These are phyloP conservation scores for Phytophthora vignae DNA, from an alignment of 352 stramenopile species.

Conservation along the genomic window DNA sequence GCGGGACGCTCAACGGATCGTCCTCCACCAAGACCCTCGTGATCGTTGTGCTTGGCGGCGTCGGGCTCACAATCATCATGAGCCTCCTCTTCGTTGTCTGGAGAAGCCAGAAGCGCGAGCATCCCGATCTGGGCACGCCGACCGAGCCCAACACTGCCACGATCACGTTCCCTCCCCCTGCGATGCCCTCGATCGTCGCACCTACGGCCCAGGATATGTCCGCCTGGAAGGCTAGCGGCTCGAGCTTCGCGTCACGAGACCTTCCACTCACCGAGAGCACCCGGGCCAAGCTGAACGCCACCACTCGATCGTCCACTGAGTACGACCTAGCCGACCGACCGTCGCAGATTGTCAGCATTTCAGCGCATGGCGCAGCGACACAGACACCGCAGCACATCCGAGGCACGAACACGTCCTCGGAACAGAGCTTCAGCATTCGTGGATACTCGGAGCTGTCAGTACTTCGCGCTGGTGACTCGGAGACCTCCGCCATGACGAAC, in stretches of 20 bases:
- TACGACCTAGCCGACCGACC: conserved; percentile 29
- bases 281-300: conserved; percentile 32
- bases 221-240: conserved; percentile 32
- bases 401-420: conserved; percentile 34
- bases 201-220: conserved; percentile 21
- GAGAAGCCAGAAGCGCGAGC: conserved; percentile 20
- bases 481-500: conserved; percentile 17
- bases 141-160: conserved; percentile 9
- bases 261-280: conserved; percentile 26
- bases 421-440: conserved; percentile 39
- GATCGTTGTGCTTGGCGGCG: conserved; percentile 28
- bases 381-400: conserved; percentile 11
- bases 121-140: conserved; percentile 19
- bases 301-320: conserved; percentile 31
- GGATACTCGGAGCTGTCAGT: conserved; percentile 38
- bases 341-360: conserved; percentile 31
- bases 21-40: conserved; percentile 30
- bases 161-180: conserved; percentile 18
- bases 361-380: conserved; percentile 1
- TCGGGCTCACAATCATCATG: conserved; percentile 33
- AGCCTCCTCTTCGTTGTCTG: conserved; percentile 40
- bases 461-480: conserved; percentile 27
- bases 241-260: conserved; percentile 35
- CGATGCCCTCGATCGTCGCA: conserved; percentile 13
- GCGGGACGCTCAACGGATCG: conserved; percentile 15